These are phyloP conservation scores for Calocybe gambosa DNA, from an alignment of 1,284 basidiomycete genomes.

Conservation along the genomic window DNA sequence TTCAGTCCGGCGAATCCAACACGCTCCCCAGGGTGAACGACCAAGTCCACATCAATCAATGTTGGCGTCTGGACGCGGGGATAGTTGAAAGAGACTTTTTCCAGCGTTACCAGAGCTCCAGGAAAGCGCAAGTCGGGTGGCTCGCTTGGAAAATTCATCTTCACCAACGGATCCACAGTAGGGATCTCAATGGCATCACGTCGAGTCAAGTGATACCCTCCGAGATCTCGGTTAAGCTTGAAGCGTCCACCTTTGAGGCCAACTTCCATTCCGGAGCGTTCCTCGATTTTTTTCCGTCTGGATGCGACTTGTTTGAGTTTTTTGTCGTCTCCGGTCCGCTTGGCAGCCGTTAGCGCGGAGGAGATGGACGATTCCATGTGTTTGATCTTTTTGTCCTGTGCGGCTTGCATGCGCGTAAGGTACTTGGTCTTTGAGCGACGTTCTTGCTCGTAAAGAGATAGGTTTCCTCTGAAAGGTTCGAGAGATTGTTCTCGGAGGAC, in stretches of 20 bases:
- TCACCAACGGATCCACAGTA: slow-evolving; percentile 39
- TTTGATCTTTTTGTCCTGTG: slow-evolving; percentile 28
- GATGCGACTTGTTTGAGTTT: slow-evolving; percentile 39
- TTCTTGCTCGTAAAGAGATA: slow-evolving; percentile 52
- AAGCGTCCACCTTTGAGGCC: slow-evolving; percentile 40
- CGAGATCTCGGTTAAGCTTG: slow-evolving; percentile 58
- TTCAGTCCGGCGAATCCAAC: slow-evolving; percentile 53
- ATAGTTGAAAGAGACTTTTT: slow-evolving; percentile 43
- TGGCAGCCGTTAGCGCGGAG: slow-evolving; percentile 39
- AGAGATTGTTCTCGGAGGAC: slow-evolving; percentile 54
- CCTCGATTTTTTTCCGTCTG: slow-evolving; percentile 52
- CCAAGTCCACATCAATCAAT: slow-evolving; percentile 49
- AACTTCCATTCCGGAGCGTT: slow-evolving; percentile 34
- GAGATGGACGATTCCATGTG: slow-evolving; percentile 42
- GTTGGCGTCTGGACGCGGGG: slow-evolving; percentile 29
- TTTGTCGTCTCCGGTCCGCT: slow-evolving; percentile 62
- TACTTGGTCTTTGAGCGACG: slow-evolving; percentile 44
- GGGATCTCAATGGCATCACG: slow-evolving; percentile 48
- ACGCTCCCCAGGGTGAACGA: slow-evolving; percentile 49
- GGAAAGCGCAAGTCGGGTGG: slow-evolving; percentile 44
- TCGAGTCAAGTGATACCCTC: slow-evolving; percentile 39
- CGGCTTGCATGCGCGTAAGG: slow-evolving; percentile 46
- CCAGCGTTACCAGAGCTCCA: slow-evolving; percentile 47
- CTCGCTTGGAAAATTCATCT: slow-evolving; percentile 38
- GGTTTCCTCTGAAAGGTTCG: slow-evolving; percentile 56